Evolutionary conservation across 768 basidiomycete species (phyloP), one percentile per base, ranked within the genome.

Genomic region (Daedaleopsis nitida): DNA sequence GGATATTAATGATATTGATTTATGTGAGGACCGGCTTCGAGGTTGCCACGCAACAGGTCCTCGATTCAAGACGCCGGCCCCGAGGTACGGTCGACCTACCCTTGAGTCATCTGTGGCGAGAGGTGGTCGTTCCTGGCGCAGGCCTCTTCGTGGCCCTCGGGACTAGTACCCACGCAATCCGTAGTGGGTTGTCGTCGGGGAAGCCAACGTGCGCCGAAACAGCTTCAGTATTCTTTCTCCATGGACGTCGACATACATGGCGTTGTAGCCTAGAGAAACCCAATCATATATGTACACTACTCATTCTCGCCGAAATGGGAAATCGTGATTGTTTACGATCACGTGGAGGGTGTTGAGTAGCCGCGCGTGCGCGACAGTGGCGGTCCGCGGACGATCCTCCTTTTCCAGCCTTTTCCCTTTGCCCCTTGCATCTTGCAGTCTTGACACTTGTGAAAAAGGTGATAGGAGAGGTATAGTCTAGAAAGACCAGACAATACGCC

Each of bases 81-180:
- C 47, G 47, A 49, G 47, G 47, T 23, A 24, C 47, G 47, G 47
- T 49, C 47, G 23, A 14, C 47, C 47, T 32, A 32, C 7, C 27
- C 27, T 32, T 32, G 27, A 32, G 23, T 11, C 47, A 14, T 11
- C 21, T 21, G 5, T 42, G 17, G 39, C 39, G 27, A 32, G 27
- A 32, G 12, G 47, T 49, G 47, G 47, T 24, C 47, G 47, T 21
- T 49, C 47, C 21, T 23, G 47, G 47, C 47, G 47, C 47, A 49
- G 47, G 47, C 47, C 47, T 49, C 47, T 49, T 24, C 47, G 47
- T 49, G 47, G 47, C 47, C 47, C 47, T 49, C 47, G 47, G 47
- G 47, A 49, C 23, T 49, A 49, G 47, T 49, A 49, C 47, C 47
- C 47, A 11, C 21, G 23, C 23, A 32, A 32, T 32, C 27, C 27